phyloP scores from a whole-genome alignment of 1,284 basidiomycete species.

The Phylloboletellus chloephorus region DNA sequence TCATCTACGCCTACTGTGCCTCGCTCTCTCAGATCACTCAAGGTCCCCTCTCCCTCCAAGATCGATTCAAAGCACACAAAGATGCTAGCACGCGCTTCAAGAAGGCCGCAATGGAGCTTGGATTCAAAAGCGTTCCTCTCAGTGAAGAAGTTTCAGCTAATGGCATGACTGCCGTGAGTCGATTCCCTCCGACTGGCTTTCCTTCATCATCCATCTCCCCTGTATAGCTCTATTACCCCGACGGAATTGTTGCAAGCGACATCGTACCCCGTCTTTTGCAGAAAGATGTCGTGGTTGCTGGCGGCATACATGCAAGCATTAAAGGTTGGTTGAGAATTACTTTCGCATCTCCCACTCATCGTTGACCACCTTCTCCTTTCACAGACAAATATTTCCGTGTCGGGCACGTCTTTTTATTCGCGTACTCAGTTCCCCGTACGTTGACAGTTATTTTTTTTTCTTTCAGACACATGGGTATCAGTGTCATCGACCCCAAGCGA shows the following conservation, averaged over 20 bases:
- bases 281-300: conserved; percentile 80
- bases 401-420: conserved; percentile 42
- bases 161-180: conserved; percentile 82
- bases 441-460: conserved; percentile 6
- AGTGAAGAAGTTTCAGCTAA: conserved; percentile 71
- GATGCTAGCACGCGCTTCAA: conserved; percentile 74
- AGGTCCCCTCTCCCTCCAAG: conserved; percentile 59
- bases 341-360: conserved; percentile 6
- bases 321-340: conserved; percentile 60
- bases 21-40: conserved; percentile 73
- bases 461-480: conserved; percentile 83
- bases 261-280: conserved; percentile 66
- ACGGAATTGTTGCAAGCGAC: conserved; percentile 68
- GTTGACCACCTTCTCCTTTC: conserved; percentile 9
- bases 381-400: conserved; percentile 78
- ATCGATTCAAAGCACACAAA: conserved; percentile 77
- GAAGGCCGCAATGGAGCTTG: conserved; percentile 61
- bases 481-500: conserved; percentile 64
- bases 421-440: conserved; percentile 15
- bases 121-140: conserved; percentile 69
- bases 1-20: conserved; percentile 86
- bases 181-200: conserved; percentile 3
- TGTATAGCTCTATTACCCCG: conserved; percentile 67
- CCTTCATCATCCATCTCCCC: conserved; percentile 1
- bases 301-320: conserved; percentile 82